A percentile compares a stretch with the other conserved stretches of the same genome.
Evolutionary conservation across 192 early-diverging fungal species (phyloP).

Genomic region (Glomus cerebriforme): DNA sequence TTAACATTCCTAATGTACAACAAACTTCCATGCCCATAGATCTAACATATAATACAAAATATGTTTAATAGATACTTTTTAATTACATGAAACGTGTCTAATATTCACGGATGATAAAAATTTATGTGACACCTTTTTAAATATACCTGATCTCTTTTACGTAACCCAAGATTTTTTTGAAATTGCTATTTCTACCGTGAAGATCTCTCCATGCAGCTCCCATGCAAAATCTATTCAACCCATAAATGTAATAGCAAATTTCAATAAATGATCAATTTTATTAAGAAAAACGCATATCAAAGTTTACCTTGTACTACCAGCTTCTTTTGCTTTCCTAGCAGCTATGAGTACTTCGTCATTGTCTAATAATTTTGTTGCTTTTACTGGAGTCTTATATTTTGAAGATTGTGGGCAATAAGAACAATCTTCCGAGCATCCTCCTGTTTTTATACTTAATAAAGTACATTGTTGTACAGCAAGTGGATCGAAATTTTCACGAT

Average conservation of each 20-base stretch:
- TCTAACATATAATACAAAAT: constrained; percentile 25
- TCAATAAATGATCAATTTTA: constrained; percentile 1
- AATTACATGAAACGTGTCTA: not conserved
- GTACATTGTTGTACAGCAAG: constrained; percentile 80
- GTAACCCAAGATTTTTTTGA: constrained; percentile 73
- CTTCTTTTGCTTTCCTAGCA: constrained; percentile 73
- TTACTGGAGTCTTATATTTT: constrained; percentile 66
- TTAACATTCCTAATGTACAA: constrained; percentile 83
- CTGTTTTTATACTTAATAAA: constrained; percentile 79
- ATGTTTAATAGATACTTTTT: not conserved
- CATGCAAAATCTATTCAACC: constrained; percentile 71
- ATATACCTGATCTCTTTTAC: constrained; percentile 73
- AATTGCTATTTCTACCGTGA: constrained; percentile 79
- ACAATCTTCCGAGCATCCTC: constrained; percentile 84
- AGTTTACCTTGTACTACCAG: constrained; percentile 65
- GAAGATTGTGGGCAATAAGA: constrained; percentile 84
- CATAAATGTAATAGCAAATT: not conserved
- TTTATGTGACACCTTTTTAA: not conserved
- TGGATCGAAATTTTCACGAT: constrained; percentile 69
- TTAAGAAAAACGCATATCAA: not conserved
- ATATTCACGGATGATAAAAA: not conserved
- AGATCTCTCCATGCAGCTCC: constrained; percentile 85
- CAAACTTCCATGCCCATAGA: constrained; percentile 89
- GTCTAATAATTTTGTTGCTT: constrained; percentile 70
- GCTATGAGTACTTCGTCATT: constrained; percentile 69